These are phyloP conservation scores for Cymodocea nodosa DNA, from an alignment of 116 monocot genomes.

Conservation along the genomic window DNA sequence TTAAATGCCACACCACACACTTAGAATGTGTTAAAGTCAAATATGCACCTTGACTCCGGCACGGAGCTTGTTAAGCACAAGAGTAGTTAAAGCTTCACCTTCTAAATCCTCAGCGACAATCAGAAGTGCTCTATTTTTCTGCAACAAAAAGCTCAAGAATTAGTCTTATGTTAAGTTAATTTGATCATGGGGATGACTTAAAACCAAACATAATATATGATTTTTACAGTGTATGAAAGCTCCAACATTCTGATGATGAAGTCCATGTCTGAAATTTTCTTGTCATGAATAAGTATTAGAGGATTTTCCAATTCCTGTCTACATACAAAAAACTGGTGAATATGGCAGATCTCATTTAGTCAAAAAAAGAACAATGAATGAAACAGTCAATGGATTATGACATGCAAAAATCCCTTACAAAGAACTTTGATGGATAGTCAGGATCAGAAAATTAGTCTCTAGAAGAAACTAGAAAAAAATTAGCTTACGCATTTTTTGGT, in stretches of 20 bases:
- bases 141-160: not conserved
- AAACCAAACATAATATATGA: not conserved
- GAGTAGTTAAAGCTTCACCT: conserved; percentile 59
- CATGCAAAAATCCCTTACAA: not conserved
- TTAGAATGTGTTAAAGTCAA: not conserved
- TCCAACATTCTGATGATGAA: conserved; percentile 58
- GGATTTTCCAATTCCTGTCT: conserved; percentile 75
- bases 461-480: not conserved
- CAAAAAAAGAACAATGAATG: not conserved
- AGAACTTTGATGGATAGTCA: not conserved
- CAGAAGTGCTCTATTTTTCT: conserved; percentile 71
- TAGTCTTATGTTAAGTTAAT: not conserved
- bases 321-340: conserved; percentile 12
- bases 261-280: conserved; percentile 66
- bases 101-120: conserved; percentile 88
- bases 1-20: not conserved
- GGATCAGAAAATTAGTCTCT: not conserved
- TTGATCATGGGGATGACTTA: not conserved
- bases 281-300: conserved; percentile 74
- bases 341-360: not conserved
- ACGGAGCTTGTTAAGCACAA: conserved; percentile 78
- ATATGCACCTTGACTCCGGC: conserved; percentile 61
- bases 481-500: conserved; percentile 85
- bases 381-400: not conserved
- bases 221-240: conserved; percentile 47